These are phyloP conservation scores for Claviceps pusilla DNA, from an alignment of 2,329 filamentous ascomycete species.

Conservation along the genomic window DNA sequence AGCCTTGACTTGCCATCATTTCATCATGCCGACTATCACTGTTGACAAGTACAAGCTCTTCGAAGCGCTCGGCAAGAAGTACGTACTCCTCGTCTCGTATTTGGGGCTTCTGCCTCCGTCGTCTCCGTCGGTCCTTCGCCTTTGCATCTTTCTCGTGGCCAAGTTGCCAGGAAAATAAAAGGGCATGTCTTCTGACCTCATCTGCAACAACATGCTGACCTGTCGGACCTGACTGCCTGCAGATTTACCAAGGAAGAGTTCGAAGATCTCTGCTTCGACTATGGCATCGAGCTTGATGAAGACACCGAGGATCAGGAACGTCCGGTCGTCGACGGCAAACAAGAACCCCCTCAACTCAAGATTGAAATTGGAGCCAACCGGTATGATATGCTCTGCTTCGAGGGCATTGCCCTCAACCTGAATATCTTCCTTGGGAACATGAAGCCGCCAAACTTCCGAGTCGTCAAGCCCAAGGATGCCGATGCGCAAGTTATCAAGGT, in stretches of 20 bases:
- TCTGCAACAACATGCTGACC: constrained; percentile 7
- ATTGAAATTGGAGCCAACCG: constrained; percentile 96
- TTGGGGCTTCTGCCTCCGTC: constrained; percentile 5
- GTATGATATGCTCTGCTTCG: constrained; percentile 91
- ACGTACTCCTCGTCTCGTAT: constrained; percentile 14
- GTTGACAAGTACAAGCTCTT: constrained; percentile 95
- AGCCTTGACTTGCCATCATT: constrained; percentile 8
- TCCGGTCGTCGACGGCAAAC: constrained; percentile 59
- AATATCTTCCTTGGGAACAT: constrained; percentile 80
- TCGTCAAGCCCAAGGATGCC: constrained; percentile 57
- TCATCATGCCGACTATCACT: constrained; percentile 80
- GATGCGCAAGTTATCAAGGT: constrained; percentile 72
- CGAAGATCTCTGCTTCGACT: constrained; percentile 96
- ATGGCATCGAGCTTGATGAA: constrained; percentile 94
- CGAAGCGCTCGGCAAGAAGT: constrained; percentile 82
- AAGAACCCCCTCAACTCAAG: constrained; percentile 85
- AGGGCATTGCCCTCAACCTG: constrained; percentile 88
- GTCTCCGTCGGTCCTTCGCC: not conserved
- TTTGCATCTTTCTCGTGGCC: not conserved
- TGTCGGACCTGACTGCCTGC: constrained; percentile 1
- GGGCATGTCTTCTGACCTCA: too few species aligned
- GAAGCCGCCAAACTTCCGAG: constrained; percentile 61
- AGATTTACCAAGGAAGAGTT: constrained; percentile 89
- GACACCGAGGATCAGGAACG: constrained; percentile 68
- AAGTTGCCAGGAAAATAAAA: not conserved